Evolutionary conservation across 2,329 filamentous ascomycete genomes (phyloP), one percentile per base, ranked within the genome.

Genomic region (Penicillium brasilianum): DNA sequence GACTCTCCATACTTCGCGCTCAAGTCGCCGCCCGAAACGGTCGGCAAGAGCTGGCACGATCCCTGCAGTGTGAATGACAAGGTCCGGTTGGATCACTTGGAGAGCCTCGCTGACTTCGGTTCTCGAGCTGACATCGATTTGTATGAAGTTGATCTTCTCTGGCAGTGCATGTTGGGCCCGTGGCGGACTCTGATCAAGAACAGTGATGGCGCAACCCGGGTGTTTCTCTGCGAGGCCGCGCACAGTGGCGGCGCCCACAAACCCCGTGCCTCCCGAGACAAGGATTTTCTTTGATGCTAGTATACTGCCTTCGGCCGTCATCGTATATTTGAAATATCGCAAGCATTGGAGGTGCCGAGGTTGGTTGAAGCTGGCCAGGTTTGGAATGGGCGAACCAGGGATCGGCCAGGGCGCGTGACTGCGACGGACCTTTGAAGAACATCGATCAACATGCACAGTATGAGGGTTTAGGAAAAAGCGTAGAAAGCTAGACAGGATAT

Each of bases 1-100:
- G 61, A 84, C 74, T 20, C 72, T 74, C 65, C 81, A 83, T 28
- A 85, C 79, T 20, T 73, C 71, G n/a, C 55, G 65, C 61, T 78
- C 72, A 32, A 77, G 56, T 48, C 69, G 68, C 55, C 78, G 70
- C 18, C 67, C 63, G 64, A 77, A 79, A 48, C 76, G 72, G 62
- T 79, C 76, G 43, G 70, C 69, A 36, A 78, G 64, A 37, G 57
- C 65, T 54, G 78, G 81, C n/a, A 74, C 82, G 36, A 80, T 71
- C 7, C 77, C 84, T 3, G 84, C 85, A 0, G 83, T 81, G 58
- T 88, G 85, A 11, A 87, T 74, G 9, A 87, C 79, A 10, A 84
- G 72, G 58, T 82, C 74, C 2, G 84, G 84, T 28, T 70, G 73
- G 9, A 76, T 74, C 55, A 75, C 66, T 13, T 71, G 55, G 53